phyloP scores from a whole-genome alignment of 805 yeast genomes.

The Wickerhamomyces alni region DNA sequence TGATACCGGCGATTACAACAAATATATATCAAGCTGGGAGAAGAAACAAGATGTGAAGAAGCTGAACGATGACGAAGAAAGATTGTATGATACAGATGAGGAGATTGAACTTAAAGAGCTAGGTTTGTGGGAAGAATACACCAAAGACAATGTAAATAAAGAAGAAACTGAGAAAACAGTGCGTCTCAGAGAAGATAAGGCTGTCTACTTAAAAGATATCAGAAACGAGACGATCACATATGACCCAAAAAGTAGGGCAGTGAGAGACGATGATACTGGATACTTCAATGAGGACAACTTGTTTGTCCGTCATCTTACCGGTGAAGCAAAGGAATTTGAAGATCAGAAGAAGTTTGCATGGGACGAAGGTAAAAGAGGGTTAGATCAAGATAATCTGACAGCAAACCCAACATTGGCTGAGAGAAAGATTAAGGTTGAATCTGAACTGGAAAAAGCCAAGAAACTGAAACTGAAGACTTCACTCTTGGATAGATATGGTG shows the following conservation, averaged over 20 bases:
- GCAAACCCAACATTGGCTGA: conserved; percentile 43
- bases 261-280: conserved; percentile 28
- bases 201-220: conserved; percentile 55
- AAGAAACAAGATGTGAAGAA: conserved; percentile 22
- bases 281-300: conserved; percentile 32
- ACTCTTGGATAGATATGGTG: conserved; percentile 35
- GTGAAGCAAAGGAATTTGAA: conserved; percentile 51
- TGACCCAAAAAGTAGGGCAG: conserved; percentile 47
- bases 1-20: conserved; percentile 55
- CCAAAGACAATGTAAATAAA: conserved; percentile 19
- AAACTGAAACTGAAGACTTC: conserved; percentile 26
- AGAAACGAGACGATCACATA: conserved; percentile 37
- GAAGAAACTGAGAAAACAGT: conserved; percentile 38
- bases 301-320: conserved; percentile 49
- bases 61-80: conserved; percentile 10
- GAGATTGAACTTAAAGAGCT: conserved; percentile 35
- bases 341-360: conserved; percentile 45
- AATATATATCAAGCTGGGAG: conserved; percentile 42
- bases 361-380: conserved; percentile 30
- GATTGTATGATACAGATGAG: conserved; percentile 34
- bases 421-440: conserved; percentile 29
- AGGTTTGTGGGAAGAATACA: conserved; percentile 25
- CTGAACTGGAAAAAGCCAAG: conserved; percentile 23
- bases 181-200: conserved; percentile 69
- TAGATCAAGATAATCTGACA: conserved; percentile 25